These are phyloP conservation scores for Petrea volubilis DNA, from an alignment of 257 asterid species.

Conservation along the genomic window DNA sequence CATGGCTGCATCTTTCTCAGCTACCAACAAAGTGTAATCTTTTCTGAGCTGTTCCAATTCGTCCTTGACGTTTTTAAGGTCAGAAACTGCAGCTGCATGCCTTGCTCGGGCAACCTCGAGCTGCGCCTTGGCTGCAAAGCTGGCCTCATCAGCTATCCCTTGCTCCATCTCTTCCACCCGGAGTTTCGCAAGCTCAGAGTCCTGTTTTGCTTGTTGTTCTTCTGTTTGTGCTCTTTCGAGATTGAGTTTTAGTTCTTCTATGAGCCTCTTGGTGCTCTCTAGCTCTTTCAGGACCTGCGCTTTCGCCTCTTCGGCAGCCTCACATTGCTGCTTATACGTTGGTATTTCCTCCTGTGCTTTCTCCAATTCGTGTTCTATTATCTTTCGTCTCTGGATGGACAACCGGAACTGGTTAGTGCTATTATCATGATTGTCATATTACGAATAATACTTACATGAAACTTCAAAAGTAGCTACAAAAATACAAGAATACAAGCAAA, in stretches of 20 bases:
- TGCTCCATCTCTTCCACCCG: conserved; percentile 90
- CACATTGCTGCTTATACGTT: conserved; percentile 55
- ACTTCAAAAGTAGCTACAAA: too few species aligned
- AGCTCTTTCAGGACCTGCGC: conserved; percentile 63
- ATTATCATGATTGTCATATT: neutral
- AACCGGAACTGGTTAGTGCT: neutral
- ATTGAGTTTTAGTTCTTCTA: conserved; percentile 87
- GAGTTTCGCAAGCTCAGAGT: conserved; percentile 84
- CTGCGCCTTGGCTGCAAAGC: conserved; percentile 94
- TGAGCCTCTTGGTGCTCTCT: conserved; percentile 70
- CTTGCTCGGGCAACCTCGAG: conserved; percentile 91
- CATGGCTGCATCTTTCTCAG: conserved; percentile 69
- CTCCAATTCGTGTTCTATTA: conserved; percentile 78
- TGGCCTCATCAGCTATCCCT: conserved; percentile 87
- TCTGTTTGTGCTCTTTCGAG: conserved; percentile 87
- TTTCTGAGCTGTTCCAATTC: conserved; percentile 60
- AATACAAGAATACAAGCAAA: too few species aligned
- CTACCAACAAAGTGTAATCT: conserved; percentile 46
- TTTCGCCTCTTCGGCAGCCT: conserved; percentile 81
- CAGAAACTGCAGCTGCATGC: conserved; percentile 73
- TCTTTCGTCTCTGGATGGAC: conserved; percentile 69
- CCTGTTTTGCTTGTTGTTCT: conserved; percentile 91
- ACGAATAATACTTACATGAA: too few species aligned
- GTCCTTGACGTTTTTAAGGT: conserved; percentile 59
- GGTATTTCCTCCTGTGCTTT: conserved; percentile 84